These are phyloP conservation scores for Dipteronia dyeriana DNA, from an alignment of 345 rosid genomes.

Conservation along the genomic window DNA sequence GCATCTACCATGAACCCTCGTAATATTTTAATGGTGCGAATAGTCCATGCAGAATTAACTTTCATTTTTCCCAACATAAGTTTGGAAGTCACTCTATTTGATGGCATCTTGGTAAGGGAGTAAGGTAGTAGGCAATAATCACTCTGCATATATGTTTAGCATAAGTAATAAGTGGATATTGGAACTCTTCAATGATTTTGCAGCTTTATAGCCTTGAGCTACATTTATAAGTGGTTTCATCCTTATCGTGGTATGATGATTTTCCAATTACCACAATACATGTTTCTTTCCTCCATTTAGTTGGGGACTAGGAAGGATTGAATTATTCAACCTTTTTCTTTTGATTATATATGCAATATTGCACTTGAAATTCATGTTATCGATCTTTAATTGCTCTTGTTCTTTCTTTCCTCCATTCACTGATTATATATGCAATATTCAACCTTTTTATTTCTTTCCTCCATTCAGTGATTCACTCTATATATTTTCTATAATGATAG, in stretches of 20 bases:
- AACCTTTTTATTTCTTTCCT: no score
- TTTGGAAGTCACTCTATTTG: not conserved
- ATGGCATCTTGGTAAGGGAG: not conserved
- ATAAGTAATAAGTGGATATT: not conserved
- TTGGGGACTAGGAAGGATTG: slow-evolving; percentile 4
- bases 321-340: not conserved
- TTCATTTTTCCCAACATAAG: not conserved
- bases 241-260: not conserved
- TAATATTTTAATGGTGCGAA: slow-evolving; percentile 14
- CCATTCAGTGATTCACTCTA: not conserved
- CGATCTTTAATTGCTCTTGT: not conserved
- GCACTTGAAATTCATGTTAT: not conserved
- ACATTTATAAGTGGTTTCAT: not conserved
- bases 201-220: no score
- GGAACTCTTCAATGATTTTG: not conserved
- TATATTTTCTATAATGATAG: not conserved
- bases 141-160: not conserved
- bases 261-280: not conserved
- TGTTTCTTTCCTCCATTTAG: not conserved
- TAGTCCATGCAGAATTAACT: not conserved
- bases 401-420: no score
- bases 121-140: not conserved
- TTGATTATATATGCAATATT: not conserved
- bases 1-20: slow-evolving; percentile 13
- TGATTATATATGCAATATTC: no score